A percentile compares a stretch with the other conserved stretches of the same genome.
Evolutionary conservation across 2,329 filamentous ascomycete species (phyloP).

Genomic region (Elsinoe necatrix): DNA sequence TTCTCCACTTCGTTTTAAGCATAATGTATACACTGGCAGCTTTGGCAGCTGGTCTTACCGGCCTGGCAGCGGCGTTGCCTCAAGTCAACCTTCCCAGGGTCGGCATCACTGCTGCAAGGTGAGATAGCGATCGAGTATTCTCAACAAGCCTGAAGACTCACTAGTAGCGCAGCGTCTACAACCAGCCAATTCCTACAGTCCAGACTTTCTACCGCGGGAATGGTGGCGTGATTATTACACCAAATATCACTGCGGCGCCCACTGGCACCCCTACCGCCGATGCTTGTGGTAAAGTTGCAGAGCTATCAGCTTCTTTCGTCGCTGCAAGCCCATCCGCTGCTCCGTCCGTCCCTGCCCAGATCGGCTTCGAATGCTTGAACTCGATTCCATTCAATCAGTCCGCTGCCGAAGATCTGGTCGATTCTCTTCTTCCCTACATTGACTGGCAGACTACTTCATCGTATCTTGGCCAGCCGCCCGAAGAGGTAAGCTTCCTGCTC

Average conservation of each 20-base stretch:
- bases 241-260: not conserved
- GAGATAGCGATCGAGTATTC: not conserved
- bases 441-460: constrained; percentile 39
- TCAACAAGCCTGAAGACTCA: not conserved
- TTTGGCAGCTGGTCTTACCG: not conserved
- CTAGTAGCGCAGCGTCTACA: not conserved
- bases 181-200: not conserved
- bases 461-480: constrained; percentile 39
- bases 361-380: constrained; percentile 41
- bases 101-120: constrained; percentile 8
- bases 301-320: constrained; percentile 22
- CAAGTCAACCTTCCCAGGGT: constrained; percentile 6
- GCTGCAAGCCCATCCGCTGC: constrained; percentile 22
- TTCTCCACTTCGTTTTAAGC: not conserved
- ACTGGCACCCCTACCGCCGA: constrained; percentile 5
- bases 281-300: constrained; percentile 24
- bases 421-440: constrained; percentile 38
- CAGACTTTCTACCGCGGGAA: constrained; percentile 10
- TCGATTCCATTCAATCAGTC: constrained; percentile 39
- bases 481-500: constrained; percentile 23
- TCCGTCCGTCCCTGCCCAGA: constrained; percentile 35
- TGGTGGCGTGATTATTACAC: constrained; percentile 6
- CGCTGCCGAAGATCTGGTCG: constrained; percentile 32
- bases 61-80: not conserved
- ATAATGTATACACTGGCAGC: not conserved